Conservation (phyloP, 1,284 basidiomycete genomes). For the Sanghuangporus sanghuang region DNA sequence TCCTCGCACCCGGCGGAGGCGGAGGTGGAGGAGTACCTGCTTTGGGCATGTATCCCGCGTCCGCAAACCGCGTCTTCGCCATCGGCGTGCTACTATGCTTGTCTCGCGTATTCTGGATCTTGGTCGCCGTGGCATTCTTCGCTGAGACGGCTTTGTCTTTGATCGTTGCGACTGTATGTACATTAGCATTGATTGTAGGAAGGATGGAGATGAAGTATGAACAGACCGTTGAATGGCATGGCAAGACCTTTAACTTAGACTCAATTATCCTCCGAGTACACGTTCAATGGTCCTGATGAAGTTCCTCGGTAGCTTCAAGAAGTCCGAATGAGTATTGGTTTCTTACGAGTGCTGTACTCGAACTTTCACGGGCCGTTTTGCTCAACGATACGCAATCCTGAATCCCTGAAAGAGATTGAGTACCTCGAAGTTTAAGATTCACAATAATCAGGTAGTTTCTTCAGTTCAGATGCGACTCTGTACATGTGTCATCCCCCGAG, state of each 20-base stretch:
- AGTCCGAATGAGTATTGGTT: too few species aligned
- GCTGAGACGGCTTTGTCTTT: slow-evolving; percentile 58
- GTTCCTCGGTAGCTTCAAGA: too few species aligned
- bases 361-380: too few species aligned
- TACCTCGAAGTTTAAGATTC: too few species aligned
- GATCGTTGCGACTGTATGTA: slow-evolving; percentile 42
- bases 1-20: slow-evolving; percentile 36
- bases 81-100: slow-evolving; percentile 50
- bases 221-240: not conserved
- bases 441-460: too few species aligned
- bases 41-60: slow-evolving; percentile 44
- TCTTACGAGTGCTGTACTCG: too few species aligned
- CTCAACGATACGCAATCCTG: too few species aligned
- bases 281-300: too few species aligned
- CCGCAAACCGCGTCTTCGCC: slow-evolving; percentile 46
- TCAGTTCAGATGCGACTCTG: too few species aligned
- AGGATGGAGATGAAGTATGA: not conserved
- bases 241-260: not conserved
- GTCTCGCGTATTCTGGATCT: slow-evolving; percentile 51
- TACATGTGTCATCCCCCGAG: too few species aligned
- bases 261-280: too few species aligned
- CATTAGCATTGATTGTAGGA: not conserved
- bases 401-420: too few species aligned
- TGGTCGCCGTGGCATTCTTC: slow-evolving; percentile 48
- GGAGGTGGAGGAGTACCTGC: slow-evolving; percentile 38